A percentile compares a stretch with the other conserved stretches of the same genome.
phyloP scores from a whole-genome alignment of 106 monocot species.

The Iris macrosiphon region DNA sequence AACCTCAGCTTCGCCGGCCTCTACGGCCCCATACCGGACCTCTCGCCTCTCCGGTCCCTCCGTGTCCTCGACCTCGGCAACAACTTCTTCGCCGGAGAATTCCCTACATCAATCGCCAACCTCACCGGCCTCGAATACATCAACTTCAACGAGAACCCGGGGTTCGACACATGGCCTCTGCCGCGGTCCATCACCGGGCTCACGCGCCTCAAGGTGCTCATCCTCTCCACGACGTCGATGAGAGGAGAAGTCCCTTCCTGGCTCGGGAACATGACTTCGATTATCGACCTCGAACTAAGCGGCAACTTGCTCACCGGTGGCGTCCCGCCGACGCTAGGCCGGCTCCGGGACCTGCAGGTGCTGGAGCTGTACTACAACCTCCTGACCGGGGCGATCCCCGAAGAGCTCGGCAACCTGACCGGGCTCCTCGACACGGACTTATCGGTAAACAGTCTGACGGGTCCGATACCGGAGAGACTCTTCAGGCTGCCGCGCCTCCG shows the following conservation, averaged over 20 bases:
- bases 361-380: conserved; percentile 90
- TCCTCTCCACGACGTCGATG: conserved; percentile 75
- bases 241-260: conserved; percentile 71
- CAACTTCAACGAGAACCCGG: conserved; percentile 78
- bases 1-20: conserved; percentile 50
- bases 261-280: conserved; percentile 92
- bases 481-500: conserved; percentile 45
- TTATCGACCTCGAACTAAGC: conserved; percentile 67
- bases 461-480: conserved; percentile 52
- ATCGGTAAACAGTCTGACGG: conserved; percentile 75
- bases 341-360: conserved; percentile 48
- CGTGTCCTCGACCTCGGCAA: conserved; percentile 61
- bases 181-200: conserved; percentile 47
- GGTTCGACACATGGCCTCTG: conserved; percentile 55
- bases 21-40: conserved; percentile 56
- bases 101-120: conserved; percentile 64
- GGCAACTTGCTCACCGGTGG: conserved; percentile 66
- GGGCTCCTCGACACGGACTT: conserved; percentile 58
- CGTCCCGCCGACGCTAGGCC: conserved; percentile 66
- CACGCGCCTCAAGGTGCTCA: conserved; percentile 44
- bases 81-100: conserved; percentile 68
- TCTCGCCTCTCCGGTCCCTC: conserved; percentile 45
- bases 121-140: conserved; percentile 59
- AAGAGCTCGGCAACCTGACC: conserved; percentile 77
- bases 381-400: conserved; percentile 57